Conservation (phyloP, 345 rosid genomes). For the Gossypium rotundifolium region DNA sequence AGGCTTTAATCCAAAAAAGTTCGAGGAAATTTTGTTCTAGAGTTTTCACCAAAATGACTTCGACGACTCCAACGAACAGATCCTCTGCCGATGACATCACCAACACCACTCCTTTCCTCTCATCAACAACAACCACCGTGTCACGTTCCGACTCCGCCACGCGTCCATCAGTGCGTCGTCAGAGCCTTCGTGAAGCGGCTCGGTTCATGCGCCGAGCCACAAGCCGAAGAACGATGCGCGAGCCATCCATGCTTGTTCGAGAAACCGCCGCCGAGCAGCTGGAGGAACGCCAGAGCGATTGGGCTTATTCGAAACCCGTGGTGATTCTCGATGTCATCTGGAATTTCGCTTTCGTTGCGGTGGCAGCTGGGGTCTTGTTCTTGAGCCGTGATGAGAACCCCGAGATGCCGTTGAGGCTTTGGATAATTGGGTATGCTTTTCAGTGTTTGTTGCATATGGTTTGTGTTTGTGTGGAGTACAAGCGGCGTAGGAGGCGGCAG, state of each 20-base stretch:
- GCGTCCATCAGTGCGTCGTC: slow-evolving; percentile 49
- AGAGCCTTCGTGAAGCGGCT: slow-evolving; percentile 72
- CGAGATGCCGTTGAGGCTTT: slow-evolving; percentile 69
- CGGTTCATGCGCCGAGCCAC: slow-evolving; percentile 82
- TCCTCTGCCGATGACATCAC: slow-evolving; percentile 54
- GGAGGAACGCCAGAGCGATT: slow-evolving; percentile 96
- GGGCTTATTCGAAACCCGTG: slow-evolving; percentile 97
- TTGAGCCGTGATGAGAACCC: slow-evolving; percentile 63
- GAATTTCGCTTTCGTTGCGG: slow-evolving; percentile 81
- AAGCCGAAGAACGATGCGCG: slow-evolving; percentile 82
- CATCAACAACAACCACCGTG: slow-evolving; percentile 21
- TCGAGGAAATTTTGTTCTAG: no score
- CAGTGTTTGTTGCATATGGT: slow-evolving; percentile 85
- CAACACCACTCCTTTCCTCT: slow-evolving; percentile 59
- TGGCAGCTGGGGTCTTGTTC: slow-evolving; percentile 51
- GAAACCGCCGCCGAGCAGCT: slow-evolving; percentile 97
- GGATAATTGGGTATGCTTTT: slow-evolving; percentile 76
- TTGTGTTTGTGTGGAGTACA: slow-evolving; percentile 75
- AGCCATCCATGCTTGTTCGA: slow-evolving; percentile 91
- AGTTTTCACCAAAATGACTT: not conserved
- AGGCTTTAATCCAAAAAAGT: no score
- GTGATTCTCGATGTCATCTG: slow-evolving; percentile 76
- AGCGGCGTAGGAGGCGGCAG: slow-evolving; percentile 57
- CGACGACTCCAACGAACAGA: slow-evolving; percentile 16
- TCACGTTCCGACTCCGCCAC: slow-evolving; percentile 14